Evolutionary conservation across 208 protist genomes (phyloP), one percentile per base, ranked within the genome.

Genomic region (Porcisia deanei): DNA sequence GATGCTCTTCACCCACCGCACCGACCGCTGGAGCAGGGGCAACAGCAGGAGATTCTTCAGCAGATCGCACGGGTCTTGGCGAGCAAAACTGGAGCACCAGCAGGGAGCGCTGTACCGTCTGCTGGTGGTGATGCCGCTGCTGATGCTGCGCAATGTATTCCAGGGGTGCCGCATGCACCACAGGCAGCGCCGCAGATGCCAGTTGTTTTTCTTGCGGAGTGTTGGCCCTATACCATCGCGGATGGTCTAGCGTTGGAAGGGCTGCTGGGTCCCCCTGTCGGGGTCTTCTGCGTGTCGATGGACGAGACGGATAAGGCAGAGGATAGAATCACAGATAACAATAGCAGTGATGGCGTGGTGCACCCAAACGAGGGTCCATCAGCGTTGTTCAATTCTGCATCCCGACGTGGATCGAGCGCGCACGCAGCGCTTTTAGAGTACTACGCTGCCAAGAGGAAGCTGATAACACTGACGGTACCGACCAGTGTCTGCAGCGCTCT

Each of bases 201-300:
- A 45, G 18, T 75, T 47, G 52, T 75, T 16, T 1, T 75, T 34
- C 41, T 66, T 7, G 71, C 18, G 16, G 52, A 63, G 55, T 45
- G 9, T 20, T 75, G 55, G 41, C 58, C 57, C 25, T 65, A 64
- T 55, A 75, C 55, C 22, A 75, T 75, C 41, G 71, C 55, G 1
- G 71, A 75, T 66, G 71, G 71, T 37, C 55, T 75, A 41, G 71
- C 54, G 55, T 43, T 75, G 55, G 71, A 65, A 14, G 58, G 47
- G 43, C 57, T 75, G 5, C 45, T 75, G 8, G 71, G 71, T 12
- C 6, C 57, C 34, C 71, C 71, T 10, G 41, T 61, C 25, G 71
- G 39, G 43, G 71, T 66, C 22, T 63, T 65, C 41, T 10, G 18
- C 41, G 41, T 75, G 41, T 75, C 71, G 58, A 39, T 63, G 41